Base-by-base conservation (phyloP, 1,284 basidiomycete genomes). In the Heterobasidion parviporum region DNA sequence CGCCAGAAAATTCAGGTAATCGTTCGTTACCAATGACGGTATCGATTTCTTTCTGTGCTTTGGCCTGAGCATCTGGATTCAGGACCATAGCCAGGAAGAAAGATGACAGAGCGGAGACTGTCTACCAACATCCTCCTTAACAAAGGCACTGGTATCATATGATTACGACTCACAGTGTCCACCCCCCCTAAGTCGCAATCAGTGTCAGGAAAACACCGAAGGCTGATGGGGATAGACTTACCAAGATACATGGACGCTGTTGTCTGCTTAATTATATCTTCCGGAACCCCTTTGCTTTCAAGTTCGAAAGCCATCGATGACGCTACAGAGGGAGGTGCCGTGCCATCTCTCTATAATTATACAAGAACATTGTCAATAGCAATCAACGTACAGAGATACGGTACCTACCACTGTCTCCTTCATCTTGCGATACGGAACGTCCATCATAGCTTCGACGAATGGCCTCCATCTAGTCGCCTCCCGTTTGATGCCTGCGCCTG, bases 401-500 rank as follows among this genome's bases (percentile, higher is more conserved):
- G 67, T 59, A 2, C 63, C 65, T 14, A 57, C 54, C 57, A 62
- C 66, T 36, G 71, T 80, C 74, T 12, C 75, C 74, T 26, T 26
- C 26, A 26, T 26, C 26, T 26, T 26, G 26, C 26, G 26, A 26
- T 26, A 26, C 26, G 26, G 26, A 26, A 26, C 26, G 26, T 26
- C 26, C 26, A 26, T 26, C 26, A 26, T 26, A 26, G 26, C 26
- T 26, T 26, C 26, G 26, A 26, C 26, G 26, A 26, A 26, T 26
- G 26, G 26, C 26, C 26, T 26, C 26, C 26, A 26, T 4, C 26
- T 26, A 26, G 26, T 26, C 26, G 26, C 26, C 5, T 26, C 26
- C 6, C 26, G 26, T 4, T 74, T 68, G 74, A 81, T 78, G 0
- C 65, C 65, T 1, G 74, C 71, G 9, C 78, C 78, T 14, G 77